Evolutionary conservation across 73 alveolate genomes (phyloP).

Genomic region (Stentor coeruleus): DNA sequence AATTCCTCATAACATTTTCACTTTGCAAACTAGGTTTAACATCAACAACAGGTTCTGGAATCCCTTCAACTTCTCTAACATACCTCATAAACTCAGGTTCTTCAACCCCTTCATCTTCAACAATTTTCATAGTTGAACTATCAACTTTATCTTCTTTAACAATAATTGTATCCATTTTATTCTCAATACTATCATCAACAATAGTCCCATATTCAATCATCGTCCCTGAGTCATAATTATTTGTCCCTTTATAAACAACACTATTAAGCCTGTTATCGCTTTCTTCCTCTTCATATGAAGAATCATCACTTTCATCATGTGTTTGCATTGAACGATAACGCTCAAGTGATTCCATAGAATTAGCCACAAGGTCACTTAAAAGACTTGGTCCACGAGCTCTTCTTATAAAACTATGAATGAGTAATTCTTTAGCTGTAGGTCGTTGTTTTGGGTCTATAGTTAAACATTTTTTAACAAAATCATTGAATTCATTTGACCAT

Average conservation of each 20-base stretch:
- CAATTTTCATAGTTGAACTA: too few species aligned
- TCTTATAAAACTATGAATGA: not conserved
- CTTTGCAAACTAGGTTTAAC: too few species aligned
- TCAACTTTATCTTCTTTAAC: not conserved
- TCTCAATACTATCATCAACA: not conserved
- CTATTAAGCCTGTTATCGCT: slow-evolving; percentile 24
- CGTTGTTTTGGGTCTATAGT: not conserved
- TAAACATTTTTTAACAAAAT: slow-evolving; percentile 21
- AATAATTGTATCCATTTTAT: not conserved
- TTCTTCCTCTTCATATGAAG: slow-evolving; percentile 47
- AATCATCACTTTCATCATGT: slow-evolving; percentile 30
- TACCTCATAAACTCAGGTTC: slow-evolving; percentile 35
- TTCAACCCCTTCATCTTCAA: slow-evolving; percentile 5
- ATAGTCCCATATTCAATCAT: not conserved
- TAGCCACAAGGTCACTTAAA: not conserved
- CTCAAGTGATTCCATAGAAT: slow-evolving; percentile 64
- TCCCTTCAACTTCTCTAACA: slow-evolving; percentile 30
- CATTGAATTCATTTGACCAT: slow-evolving; percentile 8
- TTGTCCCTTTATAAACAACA: slow-evolving; percentile 2
- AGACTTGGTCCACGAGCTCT: not conserved
- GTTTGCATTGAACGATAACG: slow-evolving; percentile 36
- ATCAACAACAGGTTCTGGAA: slow-evolving; percentile 24
- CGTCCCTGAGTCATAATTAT: slow-evolving; percentile 4
- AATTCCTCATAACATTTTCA: too few species aligned
- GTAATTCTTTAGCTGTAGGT: not conserved